Evolutionary conservation across 345 rosid species (phyloP), one percentile per base, ranked within the genome.

Genomic region (Camelina laxa): DNA sequence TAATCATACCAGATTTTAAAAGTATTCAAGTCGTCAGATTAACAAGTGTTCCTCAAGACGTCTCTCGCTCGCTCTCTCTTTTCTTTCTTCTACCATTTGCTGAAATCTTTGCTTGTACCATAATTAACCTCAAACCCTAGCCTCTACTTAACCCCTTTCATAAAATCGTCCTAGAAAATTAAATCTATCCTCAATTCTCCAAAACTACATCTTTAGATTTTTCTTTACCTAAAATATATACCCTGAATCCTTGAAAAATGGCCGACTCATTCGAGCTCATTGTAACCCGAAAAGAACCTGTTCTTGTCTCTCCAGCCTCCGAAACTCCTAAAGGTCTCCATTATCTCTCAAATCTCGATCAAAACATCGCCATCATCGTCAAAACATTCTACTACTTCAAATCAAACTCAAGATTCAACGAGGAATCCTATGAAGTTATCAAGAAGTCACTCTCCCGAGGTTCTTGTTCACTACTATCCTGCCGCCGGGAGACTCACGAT

Each of bases 321-420:
- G 87, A 89, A 67, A 93, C 97, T 4, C 69, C 80, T 60, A 88
- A 78, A 64, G 94, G 92, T 63, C 74, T 83, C 5, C 86, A 89
- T 55, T 93, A 80, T 84, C 92, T 93, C 31, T 84, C 88, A 0
- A 93, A 89, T 83, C 96, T 93, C 35, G 96, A 93, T 72, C 96
- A 93, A 78, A 93, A 93, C 85, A 87, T 93, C 14, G 97, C 96
- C 0, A 91, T 88, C 50, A 83, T 81, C 35, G 87, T 93, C 44
- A 86, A 89, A 11, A 87, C 98, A n/a, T 73, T 87, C 69, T 91
- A 89, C 86, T 89, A 88, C 86, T 89, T 88, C 56, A 87, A 88
- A 75, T 86, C 96, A 22, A 82, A 82, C 22, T 49, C 83, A 20
- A 88, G 70, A 73, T 86, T 91, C 56, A 93, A 86, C 79, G 86